Conservation (phyloP, 202 grass and related monocot genomes). For the Bolboschoenoplectus hybrid region DNA sequence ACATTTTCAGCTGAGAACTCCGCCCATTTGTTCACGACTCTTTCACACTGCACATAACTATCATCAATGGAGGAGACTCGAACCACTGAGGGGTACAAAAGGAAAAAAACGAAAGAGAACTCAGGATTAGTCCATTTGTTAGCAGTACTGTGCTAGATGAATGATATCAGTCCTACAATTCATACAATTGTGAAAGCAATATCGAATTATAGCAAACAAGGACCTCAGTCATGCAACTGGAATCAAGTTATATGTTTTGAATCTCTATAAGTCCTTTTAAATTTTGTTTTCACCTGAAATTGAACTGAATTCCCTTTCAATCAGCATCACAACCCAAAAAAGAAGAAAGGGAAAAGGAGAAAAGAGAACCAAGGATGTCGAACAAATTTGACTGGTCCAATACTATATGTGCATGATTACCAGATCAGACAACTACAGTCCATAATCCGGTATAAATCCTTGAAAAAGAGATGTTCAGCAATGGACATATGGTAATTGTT, state of each 20-base stretch:
- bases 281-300: not conserved
- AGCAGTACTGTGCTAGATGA: not conserved
- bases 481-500: not conserved
- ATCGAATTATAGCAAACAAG: not conserved
- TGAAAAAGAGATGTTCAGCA: not conserved
- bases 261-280: not conserved
- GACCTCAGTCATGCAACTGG: conserved; percentile 2
- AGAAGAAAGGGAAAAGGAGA: not conserved
- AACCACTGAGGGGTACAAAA: not conserved
- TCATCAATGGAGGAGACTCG: conserved; percentile 44
- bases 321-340: not conserved
- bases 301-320: not conserved
- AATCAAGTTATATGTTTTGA: conserved; percentile 1
- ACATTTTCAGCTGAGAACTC: conserved; percentile 41
- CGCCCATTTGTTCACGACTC: conserved; percentile 67
- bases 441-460: not conserved
- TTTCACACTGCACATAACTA: conserved; percentile 60
- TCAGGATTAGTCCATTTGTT: not conserved
- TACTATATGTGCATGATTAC: not conserved
- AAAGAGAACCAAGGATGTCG: too few species aligned
- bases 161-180: not conserved
- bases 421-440: not conserved
- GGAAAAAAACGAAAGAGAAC: conserved; percentile 11
- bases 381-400: not conserved
- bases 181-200: not conserved